Percentiles rank a stretch among this genome's conserved stretches.
phyloP scores from a whole-genome alignment of 305 asterid species.

The Withania somnifera region DNA sequence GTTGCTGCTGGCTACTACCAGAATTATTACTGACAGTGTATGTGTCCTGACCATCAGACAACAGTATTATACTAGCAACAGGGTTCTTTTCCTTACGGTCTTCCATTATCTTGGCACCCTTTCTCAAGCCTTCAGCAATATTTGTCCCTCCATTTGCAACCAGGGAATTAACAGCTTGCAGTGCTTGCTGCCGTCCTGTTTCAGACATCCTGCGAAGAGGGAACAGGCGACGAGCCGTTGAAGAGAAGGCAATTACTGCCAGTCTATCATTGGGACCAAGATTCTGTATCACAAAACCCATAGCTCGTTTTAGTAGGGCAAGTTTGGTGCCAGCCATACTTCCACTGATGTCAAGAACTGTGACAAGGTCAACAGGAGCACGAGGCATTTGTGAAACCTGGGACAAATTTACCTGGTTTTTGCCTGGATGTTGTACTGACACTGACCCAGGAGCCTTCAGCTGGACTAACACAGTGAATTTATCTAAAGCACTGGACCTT shows the following conservation, averaged over 20 bases:
- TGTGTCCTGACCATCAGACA: slow-evolving; percentile 49
- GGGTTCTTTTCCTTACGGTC: slow-evolving; percentile 29
- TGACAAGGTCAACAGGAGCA: slow-evolving; percentile 20
- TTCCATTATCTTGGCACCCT: slow-evolving; percentile 33
- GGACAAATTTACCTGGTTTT: not conserved
- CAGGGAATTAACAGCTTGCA: slow-evolving; percentile 19
- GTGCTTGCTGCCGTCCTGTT: slow-evolving; percentile 28
- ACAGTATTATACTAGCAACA: slow-evolving; percentile 33
- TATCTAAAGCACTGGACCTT: not conserved
- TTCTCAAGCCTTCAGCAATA: slow-evolving; percentile 37
- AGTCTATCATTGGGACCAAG: slow-evolving; percentile 39
- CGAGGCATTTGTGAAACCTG: not conserved
- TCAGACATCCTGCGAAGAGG: slow-evolving; percentile 35
- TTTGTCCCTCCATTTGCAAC: slow-evolving; percentile 25
- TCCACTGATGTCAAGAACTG: slow-evolving; percentile 16
- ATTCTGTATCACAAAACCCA: slow-evolving; percentile 34
- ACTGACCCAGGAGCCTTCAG: slow-evolving; percentile 5
- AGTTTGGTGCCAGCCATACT: slow-evolving; percentile 21
- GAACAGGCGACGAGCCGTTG: slow-evolving; percentile 18
- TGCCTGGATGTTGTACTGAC: not conserved
- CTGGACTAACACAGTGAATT: slow-evolving; percentile 4
- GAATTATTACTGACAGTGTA: not conserved
- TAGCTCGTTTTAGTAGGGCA: slow-evolving; percentile 31
- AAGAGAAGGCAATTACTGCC: slow-evolving; percentile 29
- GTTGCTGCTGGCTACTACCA: not conserved